Evolutionary conservation across 768 basidiomycete genomes (phyloP).

Genomic region (Lactifluus volemus): DNA sequence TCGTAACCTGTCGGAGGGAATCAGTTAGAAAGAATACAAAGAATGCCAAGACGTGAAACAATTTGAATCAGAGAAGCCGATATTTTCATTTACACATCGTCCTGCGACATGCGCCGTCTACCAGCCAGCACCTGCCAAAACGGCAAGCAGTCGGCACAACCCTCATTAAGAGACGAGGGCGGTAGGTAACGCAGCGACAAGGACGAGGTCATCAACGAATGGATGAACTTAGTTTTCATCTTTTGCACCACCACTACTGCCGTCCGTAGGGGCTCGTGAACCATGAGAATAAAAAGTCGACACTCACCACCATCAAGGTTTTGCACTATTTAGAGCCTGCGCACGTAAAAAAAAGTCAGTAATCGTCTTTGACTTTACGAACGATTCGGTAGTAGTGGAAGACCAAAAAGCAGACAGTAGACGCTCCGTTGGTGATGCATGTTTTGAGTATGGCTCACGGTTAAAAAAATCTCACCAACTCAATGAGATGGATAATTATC

Average conservation of each 20-base stretch:
- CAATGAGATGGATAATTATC: conserved; percentile 19
- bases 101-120: background rate
- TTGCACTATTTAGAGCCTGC: background rate
- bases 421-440: conserved; percentile 23
- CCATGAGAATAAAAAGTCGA: background rate
- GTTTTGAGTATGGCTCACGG: conserved; percentile 21
- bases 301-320: background rate
- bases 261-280: background rate
- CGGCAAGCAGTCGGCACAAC: conserved; percentile 10
- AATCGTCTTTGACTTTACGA: background rate
- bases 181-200: conserved; percentile 6
- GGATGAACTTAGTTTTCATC: conserved; percentile 22
- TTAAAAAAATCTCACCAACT: conserved; percentile 18
- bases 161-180: conserved; percentile 3
- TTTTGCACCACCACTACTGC: background rate
- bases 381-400: background rate
- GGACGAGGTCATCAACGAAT: conserved; percentile 19
- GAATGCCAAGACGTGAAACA: background rate
- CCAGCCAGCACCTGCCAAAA: conserved; percentile 15
- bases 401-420: background rate
- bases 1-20: background rate
- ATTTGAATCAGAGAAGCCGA: conserved; percentile 19
- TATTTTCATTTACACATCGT: conserved; percentile 17
- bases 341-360: background rate
- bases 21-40: background rate